Conservation (phyloP, 306 rosid species). For the Trifolium fragiferum region DNA sequence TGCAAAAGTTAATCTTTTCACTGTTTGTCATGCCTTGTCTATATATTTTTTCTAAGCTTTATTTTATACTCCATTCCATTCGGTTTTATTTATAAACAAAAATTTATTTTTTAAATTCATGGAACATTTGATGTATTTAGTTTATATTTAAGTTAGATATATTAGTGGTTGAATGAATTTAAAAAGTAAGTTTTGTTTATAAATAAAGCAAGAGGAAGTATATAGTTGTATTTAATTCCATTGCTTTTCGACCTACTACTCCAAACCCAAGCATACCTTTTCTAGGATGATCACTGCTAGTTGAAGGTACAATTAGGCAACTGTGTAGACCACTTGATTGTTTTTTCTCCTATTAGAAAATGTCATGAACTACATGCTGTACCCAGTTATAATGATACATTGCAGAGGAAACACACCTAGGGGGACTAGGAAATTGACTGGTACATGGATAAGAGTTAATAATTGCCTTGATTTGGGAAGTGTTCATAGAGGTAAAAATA, state of each 20-base stretch:
- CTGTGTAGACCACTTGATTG: constrained; percentile 36
- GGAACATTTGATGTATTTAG: too few relatives aligned
- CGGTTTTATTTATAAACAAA: too few relatives aligned
- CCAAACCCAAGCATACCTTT: constrained; percentile 39
- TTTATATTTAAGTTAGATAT: too few relatives aligned
- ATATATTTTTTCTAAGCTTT: constrained; percentile 24
- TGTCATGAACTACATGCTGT: constrained; percentile 26
- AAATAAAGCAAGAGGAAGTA: too few relatives aligned
- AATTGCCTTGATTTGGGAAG: constrained; percentile 31
- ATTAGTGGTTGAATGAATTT: too few relatives aligned
- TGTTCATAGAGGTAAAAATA: constrained; percentile 34
- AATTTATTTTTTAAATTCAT: too few relatives aligned
- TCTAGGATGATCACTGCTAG: constrained; percentile 30
- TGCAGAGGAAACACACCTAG: constrained; percentile 18
- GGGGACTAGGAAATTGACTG: constrained; percentile 32
- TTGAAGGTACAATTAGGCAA: constrained; percentile 39
- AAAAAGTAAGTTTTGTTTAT: too few relatives aligned
- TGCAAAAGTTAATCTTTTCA: constrained; percentile 46
- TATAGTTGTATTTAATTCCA: constrained; percentile 39
- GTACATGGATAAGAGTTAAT: constrained; percentile 13
- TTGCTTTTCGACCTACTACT: constrained; percentile 18
- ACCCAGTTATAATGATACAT: constrained; percentile 25
- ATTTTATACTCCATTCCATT: too few relatives aligned
- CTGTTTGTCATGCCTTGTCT: constrained; percentile 34
- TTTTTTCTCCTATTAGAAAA: constrained; percentile 34